Evolutionary conservation across 1,284 basidiomycete genomes (phyloP).

Genomic region (Rhodotorula sp.): DNA sequence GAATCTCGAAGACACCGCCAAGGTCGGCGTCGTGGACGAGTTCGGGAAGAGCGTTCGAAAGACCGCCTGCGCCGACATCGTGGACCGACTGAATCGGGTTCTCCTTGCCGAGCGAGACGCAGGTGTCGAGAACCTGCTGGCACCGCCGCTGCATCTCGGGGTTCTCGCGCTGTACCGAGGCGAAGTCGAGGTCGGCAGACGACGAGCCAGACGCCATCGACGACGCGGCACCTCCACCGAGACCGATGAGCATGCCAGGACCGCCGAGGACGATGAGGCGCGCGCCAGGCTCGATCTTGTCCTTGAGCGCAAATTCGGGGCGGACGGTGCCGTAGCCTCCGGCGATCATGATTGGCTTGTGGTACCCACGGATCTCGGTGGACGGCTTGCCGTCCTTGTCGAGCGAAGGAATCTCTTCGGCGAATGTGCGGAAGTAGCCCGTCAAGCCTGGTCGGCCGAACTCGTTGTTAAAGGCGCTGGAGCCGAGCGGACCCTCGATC

Average conservation of each 20-base stretch:
- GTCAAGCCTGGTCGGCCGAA: slow-evolving; percentile 81
- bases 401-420: slow-evolving; percentile 57
- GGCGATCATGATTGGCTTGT: slow-evolving; percentile 99
- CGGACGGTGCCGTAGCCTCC: slow-evolving; percentile 93
- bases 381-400: slow-evolving; percentile 44
- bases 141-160: slow-evolving; percentile 97
- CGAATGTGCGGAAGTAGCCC: slow-evolving; percentile 87
- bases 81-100: slow-evolving; percentile 96
- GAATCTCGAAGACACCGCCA: slow-evolving; percentile 91
- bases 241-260: slow-evolving; percentile 92
- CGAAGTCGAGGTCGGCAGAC: slow-evolving; percentile 91
- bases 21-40: slow-evolving; percentile 91
- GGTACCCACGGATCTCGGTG: slow-evolving; percentile 83
- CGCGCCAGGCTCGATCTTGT: slow-evolving; percentile 69
- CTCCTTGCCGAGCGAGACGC: slow-evolving; percentile 62
- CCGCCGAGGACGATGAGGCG: slow-evolving; percentile 94
- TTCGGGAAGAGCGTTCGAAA: slow-evolving; percentile 96
- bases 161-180: slow-evolving; percentile 95
- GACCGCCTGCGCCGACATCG: slow-evolving; percentile 94
- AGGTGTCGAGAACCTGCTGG: slow-evolving; percentile 96
- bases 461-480: slow-evolving; percentile 97
- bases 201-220: slow-evolving; percentile 85
- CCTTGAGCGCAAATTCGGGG: slow-evolving; percentile 73
- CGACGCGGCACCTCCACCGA: slow-evolving; percentile 93
- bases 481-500: slow-evolving; percentile 92